A percentile compares a stretch with the other conserved stretches of the same genome.
Evolutionary conservation across 2,329 filamentous ascomycete species (phyloP).

Genomic region (Albifimbria verrucaria): DNA sequence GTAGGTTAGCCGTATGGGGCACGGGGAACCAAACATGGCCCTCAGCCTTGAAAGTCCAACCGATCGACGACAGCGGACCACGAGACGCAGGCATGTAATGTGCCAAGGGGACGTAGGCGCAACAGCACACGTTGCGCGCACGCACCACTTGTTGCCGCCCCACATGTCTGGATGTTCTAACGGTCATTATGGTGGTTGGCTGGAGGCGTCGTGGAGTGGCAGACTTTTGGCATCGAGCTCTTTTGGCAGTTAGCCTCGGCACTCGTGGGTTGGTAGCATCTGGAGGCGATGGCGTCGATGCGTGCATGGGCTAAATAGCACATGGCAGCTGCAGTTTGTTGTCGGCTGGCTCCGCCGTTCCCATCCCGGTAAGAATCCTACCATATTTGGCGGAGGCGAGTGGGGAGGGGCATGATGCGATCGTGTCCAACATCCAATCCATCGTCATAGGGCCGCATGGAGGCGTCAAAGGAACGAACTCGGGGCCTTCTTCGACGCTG

Average conservation of each 20-base stretch:
- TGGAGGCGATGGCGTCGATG: neutral
- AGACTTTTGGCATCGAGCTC: neutral
- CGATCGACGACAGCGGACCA: neutral
- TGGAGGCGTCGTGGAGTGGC: neutral
- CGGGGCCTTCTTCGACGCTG: too few relatives aligned
- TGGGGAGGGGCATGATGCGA: too few relatives aligned
- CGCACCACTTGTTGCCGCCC: too few relatives aligned
- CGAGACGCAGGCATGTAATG: neutral
- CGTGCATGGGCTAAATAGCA: neutral
- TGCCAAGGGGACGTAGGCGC: too few relatives aligned
- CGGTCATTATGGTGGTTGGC: neutral
- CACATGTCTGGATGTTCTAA: too few relatives aligned
- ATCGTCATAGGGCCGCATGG: too few relatives aligned
- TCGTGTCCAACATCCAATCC: too few relatives aligned
- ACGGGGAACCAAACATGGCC: too few relatives aligned
- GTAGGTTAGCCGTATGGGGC: neutral
- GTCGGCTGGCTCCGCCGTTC: neutral
- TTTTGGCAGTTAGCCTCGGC: neutral
- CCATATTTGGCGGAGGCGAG: too few relatives aligned
- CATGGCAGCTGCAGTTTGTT: conserved; percentile 1
- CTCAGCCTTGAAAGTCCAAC: neutral
- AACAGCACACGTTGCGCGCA: too few relatives aligned
- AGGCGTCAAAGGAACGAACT: too few relatives aligned
- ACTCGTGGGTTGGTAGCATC: neutral
- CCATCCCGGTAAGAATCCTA: neutral